These are phyloP conservation scores for Trichophyton benhamiae DNA, from an alignment of 2,329 filamentous ascomycete genomes.

Conservation along the genomic window DNA sequence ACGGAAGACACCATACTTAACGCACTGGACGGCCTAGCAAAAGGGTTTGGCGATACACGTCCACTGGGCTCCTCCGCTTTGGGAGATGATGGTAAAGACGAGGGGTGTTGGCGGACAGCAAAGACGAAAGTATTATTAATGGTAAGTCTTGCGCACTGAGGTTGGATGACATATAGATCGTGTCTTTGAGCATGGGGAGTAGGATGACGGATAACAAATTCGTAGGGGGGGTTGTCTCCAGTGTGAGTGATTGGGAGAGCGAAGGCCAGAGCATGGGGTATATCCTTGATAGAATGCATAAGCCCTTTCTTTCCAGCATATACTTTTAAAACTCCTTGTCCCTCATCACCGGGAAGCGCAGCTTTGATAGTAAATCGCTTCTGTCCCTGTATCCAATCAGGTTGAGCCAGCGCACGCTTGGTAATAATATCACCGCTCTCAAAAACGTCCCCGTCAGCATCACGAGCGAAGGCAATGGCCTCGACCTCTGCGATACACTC, in stretches of 20 bases:
- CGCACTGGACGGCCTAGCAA: slow-evolving; percentile 44
- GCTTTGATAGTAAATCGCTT: slow-evolving; percentile 94
- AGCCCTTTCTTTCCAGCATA: slow-evolving; percentile 90
- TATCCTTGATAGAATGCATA: slow-evolving; percentile 96
- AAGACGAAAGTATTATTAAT: slow-evolving; percentile 98
- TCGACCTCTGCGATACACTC: slow-evolving; percentile 91
- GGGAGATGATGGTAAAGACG: slow-evolving; percentile 38
- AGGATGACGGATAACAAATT: slow-evolving; percentile 84
- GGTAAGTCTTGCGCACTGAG: slow-evolving; percentile 76
- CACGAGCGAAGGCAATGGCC: slow-evolving; percentile 63
- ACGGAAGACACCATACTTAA: slow-evolving; percentile 50
- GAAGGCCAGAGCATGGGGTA: slow-evolving; percentile 81
- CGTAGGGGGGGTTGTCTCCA: slow-evolving; percentile 85
- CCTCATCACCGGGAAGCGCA: slow-evolving; percentile 80
- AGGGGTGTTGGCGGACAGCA: slow-evolving; percentile 82
- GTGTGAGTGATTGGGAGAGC: slow-evolving; percentile 81
- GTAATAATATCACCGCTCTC: slow-evolving; percentile 78
- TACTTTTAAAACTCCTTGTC: slow-evolving; percentile 72
- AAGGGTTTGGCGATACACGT: slow-evolving; percentile 40
- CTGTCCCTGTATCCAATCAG: slow-evolving; percentile 74
- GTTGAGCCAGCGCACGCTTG: slow-evolving; percentile 79
- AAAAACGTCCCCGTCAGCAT: slow-evolving; percentile 82
- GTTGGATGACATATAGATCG: slow-evolving; percentile 92
- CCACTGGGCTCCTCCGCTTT: slow-evolving; percentile 30
- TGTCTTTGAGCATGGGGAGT: slow-evolving; percentile 96